Percentiles rank a stretch among this genome's conserved stretches.
phyloP scores from a whole-genome alignment of 148 eudicot genomes.

The Diospyros lotus region DNA sequence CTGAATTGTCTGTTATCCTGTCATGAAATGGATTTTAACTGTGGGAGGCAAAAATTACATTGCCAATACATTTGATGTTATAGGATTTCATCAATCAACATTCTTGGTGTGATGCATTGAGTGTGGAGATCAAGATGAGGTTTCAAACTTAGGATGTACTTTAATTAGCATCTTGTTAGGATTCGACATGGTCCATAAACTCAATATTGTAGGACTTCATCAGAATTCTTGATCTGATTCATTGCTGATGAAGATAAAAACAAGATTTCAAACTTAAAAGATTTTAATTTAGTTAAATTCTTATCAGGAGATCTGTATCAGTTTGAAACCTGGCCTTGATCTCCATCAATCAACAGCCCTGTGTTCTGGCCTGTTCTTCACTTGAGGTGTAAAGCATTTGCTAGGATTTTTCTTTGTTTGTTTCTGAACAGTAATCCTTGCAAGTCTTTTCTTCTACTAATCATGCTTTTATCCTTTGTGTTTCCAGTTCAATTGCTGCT shows the following conservation, averaged over 20 bases:
- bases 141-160: no score
- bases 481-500: slow-evolving; percentile 86
- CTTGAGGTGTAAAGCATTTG: neutral
- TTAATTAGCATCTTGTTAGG: no score
- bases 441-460: neutral
- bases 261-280: no score
- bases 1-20: neutral
- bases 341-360: no score
- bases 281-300: no score
- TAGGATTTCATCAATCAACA: neutral
- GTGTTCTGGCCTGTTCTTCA: neutral
- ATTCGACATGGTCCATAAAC: no score
- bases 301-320: no score
- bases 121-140: neutral
- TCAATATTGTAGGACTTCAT: no score
- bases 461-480: slow-evolving; percentile 1
- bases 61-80: neutral
- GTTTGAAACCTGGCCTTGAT: no score
- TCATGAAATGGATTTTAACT: neutral
- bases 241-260: no score
- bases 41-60: neutral
- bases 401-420: neutral
- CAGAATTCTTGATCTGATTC: no score
- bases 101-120: neutral
- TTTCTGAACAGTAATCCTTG: neutral